Evolutionary conservation across 495 filamentous ascomycete species (phyloP).

Genomic region (Hypoxylon crocopeplum): DNA sequence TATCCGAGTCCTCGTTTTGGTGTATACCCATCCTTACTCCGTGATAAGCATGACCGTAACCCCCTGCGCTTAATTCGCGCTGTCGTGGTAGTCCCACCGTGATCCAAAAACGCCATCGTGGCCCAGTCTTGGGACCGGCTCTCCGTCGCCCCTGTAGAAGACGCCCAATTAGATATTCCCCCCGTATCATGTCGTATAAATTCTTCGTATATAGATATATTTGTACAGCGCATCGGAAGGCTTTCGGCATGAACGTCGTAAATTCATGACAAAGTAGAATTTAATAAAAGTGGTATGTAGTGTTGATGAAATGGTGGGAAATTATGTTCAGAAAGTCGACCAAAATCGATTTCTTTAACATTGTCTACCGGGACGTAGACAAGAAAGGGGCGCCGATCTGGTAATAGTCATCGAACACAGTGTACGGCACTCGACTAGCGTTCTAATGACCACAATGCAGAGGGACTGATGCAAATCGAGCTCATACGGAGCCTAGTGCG

Average conservation of each 20-base stretch:
- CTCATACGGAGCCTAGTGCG: too few relatives aligned
- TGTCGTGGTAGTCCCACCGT: not conserved
- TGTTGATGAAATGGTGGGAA: not conserved
- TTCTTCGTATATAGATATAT: slow-evolving; percentile 27
- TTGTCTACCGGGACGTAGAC: too few relatives aligned
- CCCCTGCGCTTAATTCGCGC: slow-evolving; percentile 1
- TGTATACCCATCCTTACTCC: slow-evolving; percentile 24
- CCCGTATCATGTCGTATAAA: slow-evolving; percentile 12
- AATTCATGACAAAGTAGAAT: slow-evolving; percentile 20
- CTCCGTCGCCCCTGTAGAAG: slow-evolving; percentile 8
- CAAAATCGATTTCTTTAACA: too few relatives aligned
- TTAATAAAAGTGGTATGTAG: not conserved
- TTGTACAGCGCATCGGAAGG: slow-evolving; percentile 24
- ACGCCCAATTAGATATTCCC: slow-evolving; percentile 16
- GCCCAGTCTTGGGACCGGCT: slow-evolving; percentile 3
- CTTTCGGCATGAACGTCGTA: slow-evolving; percentile 29
- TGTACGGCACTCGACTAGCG: too few relatives aligned
- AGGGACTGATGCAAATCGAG: too few relatives aligned
- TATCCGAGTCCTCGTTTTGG: slow-evolving; percentile 9
- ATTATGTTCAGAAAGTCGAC: too few relatives aligned
- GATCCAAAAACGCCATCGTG: slow-evolving; percentile 25
- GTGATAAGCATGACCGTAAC: slow-evolving; percentile 3
- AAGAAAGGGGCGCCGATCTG: too few relatives aligned
- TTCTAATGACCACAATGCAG: too few relatives aligned
- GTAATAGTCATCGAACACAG: too few relatives aligned